Base-by-base conservation (phyloP, 176 grass and related monocot species). In the Secale cereale region DNA sequence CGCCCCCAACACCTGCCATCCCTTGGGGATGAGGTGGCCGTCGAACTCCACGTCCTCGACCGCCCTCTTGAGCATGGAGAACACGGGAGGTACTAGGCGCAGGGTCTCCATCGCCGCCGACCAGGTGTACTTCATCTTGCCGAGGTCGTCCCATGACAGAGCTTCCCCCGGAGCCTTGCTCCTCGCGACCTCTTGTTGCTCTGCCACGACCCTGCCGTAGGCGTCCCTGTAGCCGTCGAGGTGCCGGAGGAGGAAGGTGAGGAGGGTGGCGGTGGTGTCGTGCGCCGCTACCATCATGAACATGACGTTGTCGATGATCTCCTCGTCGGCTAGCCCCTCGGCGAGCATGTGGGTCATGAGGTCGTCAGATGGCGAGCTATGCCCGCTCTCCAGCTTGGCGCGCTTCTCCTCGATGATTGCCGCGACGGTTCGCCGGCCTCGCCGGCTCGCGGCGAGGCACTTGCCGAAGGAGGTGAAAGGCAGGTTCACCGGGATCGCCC, bases 161-260 rank as follows among this genome's bases (percentile, higher is more conserved):
- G 72, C 72, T 20, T 76, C 45, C 45, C 45, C 43, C 5, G 25
- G 25, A 19, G 14, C 72, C 72, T 48, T 76, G 72, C 45, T 8
- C 43, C 27, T 54, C 15, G 72, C 72, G 15, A 76, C 46, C 72
- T 76, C 45, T 46, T 76, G 43, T 7, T 76, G 72, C 72, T 76
- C 72, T 2, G 9, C 9, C 48, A 32, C 74, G 16, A 56, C 48
- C 0, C 29, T 56, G 17, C 8, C 74, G 29, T 33, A 56, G 19
- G 74, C 50, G 4, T 56, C 74, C 50, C 50, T 59, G 74, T 57
- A 36, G 28, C 74, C 5, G 4, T 69, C 75, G 26, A 90, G 84
- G 8, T 80, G 75, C 3, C 81, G 89, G 76, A 91, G 59, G 32
- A 91, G 77, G 81, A 91, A 91, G 36, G 85, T 84, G 27, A 91